Conservation (phyloP, 495 filamentous ascomycete genomes). For the Tuber indicum region DNA sequence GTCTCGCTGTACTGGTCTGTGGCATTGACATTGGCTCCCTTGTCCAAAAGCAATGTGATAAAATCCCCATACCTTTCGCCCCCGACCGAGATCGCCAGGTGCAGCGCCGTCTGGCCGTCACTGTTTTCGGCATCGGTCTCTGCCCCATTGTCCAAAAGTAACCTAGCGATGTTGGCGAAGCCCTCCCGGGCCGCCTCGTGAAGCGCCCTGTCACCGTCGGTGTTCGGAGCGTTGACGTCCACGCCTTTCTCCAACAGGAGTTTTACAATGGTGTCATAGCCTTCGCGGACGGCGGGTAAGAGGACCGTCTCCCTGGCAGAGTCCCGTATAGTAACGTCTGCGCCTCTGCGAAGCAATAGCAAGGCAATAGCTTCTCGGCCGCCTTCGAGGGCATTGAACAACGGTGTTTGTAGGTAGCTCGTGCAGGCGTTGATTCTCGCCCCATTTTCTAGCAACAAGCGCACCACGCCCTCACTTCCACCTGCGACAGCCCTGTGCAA, state of each 20-base stretch:
- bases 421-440: neutral
- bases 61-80: constrained; percentile 5
- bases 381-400: constrained; percentile 3
- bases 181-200: constrained; percentile 2
- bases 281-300: constrained; percentile 26
- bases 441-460: constrained; percentile 5
- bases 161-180: neutral
- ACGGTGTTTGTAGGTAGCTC: neutral
- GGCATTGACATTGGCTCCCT: constrained; percentile 5
- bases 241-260: neutral
- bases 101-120: constrained; percentile 2
- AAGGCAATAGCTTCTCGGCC: neutral
- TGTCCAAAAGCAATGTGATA: constrained; percentile 4
- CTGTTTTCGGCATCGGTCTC: constrained; percentile 4
- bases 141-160: neutral
- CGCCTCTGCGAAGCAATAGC: constrained; percentile 14
- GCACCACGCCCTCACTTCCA: neutral
- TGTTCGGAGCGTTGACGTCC: neutral
- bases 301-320: constrained; percentile 36
- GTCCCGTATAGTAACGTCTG: constrained; percentile 21
- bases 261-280: neutral
- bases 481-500: neutral
- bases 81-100: constrained; percentile 1
- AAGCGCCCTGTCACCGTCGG: neutral
- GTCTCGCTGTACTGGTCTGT: constrained; percentile 1